Evolutionary conservation across 805 yeast genomes (phyloP).

Genomic region (Pichia nakasei): DNA sequence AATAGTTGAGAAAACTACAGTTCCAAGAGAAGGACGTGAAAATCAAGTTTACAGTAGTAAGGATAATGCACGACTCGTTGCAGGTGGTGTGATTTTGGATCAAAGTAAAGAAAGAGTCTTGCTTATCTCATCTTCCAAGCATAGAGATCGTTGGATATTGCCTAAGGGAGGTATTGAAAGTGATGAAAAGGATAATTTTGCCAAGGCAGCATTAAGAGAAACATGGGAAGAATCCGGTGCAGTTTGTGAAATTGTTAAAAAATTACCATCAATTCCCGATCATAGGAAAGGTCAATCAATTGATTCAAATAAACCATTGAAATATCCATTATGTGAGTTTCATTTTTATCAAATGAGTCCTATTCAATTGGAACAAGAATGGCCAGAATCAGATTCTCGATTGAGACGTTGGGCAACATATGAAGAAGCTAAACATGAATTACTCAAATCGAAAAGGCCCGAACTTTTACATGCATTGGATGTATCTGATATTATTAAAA

Average conservation of each 20-base stretch:
- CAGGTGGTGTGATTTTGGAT: slow-evolving; percentile 80
- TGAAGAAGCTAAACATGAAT: slow-evolving; percentile 54
- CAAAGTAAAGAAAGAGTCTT: slow-evolving; percentile 51
- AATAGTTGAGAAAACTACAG: not conserved
- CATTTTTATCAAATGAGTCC: slow-evolving; percentile 78
- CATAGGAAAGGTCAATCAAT: slow-evolving; percentile 12
- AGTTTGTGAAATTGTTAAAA: slow-evolving; percentile 45
- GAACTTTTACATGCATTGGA: slow-evolving; percentile 61
- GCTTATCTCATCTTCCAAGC: slow-evolving; percentile 68
- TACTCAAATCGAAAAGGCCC: slow-evolving; percentile 48
- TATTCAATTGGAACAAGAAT: slow-evolving; percentile 42
- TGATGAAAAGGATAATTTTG: slow-evolving; percentile 53
- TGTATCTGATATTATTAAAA: slow-evolving; percentile 41
- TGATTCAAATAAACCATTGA: not conserved
- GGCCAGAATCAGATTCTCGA: slow-evolving; percentile 70
- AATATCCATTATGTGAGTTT: slow-evolving; percentile 67
- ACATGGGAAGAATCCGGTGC: slow-evolving; percentile 99
- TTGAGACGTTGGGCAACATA: slow-evolving; percentile 69
- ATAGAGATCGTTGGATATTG: slow-evolving; percentile 67
- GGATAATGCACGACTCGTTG: slow-evolving; percentile 80
- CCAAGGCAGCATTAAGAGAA: slow-evolving; percentile 65
- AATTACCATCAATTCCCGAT: slow-evolving; percentile 63
- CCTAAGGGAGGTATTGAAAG: slow-evolving; percentile 94
- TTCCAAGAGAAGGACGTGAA: slow-evolving; percentile 49
- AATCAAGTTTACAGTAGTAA: slow-evolving; percentile 49